These are phyloP conservation scores for Fusarium sp. DNA, from an alignment of 2,329 filamentous ascomycete genomes.

Conservation along the genomic window DNA sequence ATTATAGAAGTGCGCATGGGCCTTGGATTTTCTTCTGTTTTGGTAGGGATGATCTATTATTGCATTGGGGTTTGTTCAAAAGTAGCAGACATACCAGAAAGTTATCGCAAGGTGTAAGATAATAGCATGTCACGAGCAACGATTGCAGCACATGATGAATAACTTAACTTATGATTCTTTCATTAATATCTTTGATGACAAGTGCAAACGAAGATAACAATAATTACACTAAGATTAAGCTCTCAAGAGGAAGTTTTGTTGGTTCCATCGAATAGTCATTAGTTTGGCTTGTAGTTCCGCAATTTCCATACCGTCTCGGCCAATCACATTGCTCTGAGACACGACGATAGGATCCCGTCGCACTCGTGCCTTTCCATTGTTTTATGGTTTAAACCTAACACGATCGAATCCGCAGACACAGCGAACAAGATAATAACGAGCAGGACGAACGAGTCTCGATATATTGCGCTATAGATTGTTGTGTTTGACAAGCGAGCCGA, in stretches of 20 bases:
- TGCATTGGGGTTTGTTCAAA: constrained; percentile 27
- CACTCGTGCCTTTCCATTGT: constrained; percentile 37
- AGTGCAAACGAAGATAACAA: neutral
- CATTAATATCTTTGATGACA: neutral
- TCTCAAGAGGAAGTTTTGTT: neutral
- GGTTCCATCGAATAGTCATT: constrained; percentile 1
- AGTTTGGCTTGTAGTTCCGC: constrained; percentile 25
- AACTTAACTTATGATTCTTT: constrained; percentile 4
- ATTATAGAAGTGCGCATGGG: constrained; percentile 27
- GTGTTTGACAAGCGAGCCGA: neutral
- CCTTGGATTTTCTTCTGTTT: constrained; percentile 23
- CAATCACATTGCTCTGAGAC: constrained; percentile 37
- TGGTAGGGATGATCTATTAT: constrained; percentile 13
- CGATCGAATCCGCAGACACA: constrained; percentile 16
- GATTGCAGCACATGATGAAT: constrained; percentile 16
- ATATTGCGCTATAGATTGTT: neutral
- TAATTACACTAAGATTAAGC: neutral
- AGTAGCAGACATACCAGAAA: constrained; percentile 20
- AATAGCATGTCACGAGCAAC: constrained; percentile 33
- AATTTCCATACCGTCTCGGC: constrained; percentile 7
- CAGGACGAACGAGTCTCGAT: neutral
- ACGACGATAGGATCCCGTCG: constrained; percentile 36
- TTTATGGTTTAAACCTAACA: constrained; percentile 24
- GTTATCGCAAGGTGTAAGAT: constrained; percentile 22
- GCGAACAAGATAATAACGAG: constrained; percentile 4